phyloP scores from a whole-genome alignment of 306 rosid species.

The Spatholobus suberectus region DNA sequence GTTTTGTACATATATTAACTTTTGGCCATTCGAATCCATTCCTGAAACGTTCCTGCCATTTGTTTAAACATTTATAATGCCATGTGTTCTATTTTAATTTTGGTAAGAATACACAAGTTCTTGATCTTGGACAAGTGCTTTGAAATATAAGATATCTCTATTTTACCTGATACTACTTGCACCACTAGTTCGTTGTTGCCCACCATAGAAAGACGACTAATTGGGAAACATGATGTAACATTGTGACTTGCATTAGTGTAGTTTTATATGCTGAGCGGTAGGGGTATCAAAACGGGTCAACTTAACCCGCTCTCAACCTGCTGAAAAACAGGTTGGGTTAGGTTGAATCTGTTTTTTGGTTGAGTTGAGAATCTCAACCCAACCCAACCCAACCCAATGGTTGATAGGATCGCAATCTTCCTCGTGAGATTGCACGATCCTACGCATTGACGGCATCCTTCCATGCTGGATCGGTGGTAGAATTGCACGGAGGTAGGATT shows the following conservation, averaged over 20 bases:
- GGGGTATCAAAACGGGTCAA: too few relatives aligned
- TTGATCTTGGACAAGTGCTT: slow-evolving; percentile 16
- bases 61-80: slow-evolving; percentile 25
- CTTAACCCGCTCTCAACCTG: too few relatives aligned
- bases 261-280: background rate
- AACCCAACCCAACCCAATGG: too few relatives aligned
- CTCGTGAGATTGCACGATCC: too few relatives aligned
- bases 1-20: slow-evolving; percentile 31
- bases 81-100: background rate
- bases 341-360: too few relatives aligned
- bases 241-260: background rate
- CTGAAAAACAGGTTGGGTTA: too few relatives aligned
- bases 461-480: too few relatives aligned
- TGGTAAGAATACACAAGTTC: slow-evolving; percentile 25
- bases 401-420: too few relatives aligned
- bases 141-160: background rate
- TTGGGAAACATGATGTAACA: background rate
- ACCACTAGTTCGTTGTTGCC: background rate
- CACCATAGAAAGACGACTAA: slow-evolving; percentile 17
- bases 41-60: slow-evolving; percentile 20
- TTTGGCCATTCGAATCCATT: slow-evolving; percentile 37
- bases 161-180: background rate
- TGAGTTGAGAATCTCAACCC: too few relatives aligned
- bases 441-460: too few relatives aligned
- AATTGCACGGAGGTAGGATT: too few relatives aligned